Percentiles rank a stretch among this genome's conserved stretches.
Conservation (phyloP, 2,329 filamentous ascomycete species). For the Juglanconis juglandina region DNA sequence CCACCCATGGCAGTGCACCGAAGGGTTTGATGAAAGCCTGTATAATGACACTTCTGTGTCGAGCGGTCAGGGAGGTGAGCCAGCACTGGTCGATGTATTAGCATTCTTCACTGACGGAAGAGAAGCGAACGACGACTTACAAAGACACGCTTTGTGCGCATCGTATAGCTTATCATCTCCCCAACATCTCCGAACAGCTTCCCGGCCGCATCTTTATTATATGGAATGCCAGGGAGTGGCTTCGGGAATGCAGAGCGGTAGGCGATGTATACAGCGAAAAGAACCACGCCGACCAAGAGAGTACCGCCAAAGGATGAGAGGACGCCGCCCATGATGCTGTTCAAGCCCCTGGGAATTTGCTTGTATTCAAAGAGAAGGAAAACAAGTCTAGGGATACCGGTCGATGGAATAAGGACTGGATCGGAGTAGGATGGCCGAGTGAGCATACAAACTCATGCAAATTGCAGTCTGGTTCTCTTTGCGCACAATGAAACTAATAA, state of each 20-base stretch:
- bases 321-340: neutral
- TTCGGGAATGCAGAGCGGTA: slow-evolving; percentile 32
- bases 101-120: neutral
- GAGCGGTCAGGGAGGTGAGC: slow-evolving; percentile 28
- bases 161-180: slow-evolving; percentile 34
- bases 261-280: neutral
- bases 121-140: slow-evolving; percentile 19
- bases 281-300: neutral
- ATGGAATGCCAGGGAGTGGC: slow-evolving; percentile 44
- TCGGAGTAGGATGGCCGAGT: too few relatives aligned
- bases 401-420: too few relatives aligned
- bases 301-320: neutral
- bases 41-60: slow-evolving; percentile 37
- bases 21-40: slow-evolving; percentile 47
- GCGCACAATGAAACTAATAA: too few relatives aligned
- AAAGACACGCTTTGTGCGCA: slow-evolving; percentile 30
- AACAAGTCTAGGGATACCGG: too few relatives aligned
- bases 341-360: too few relatives aligned
- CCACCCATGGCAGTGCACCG: slow-evolving; percentile 9
- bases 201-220: slow-evolving; percentile 34
- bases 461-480: too few relatives aligned
- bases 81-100: slow-evolving; percentile 23
- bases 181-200: slow-evolving; percentile 41
- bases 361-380: neutral
- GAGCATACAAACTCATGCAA: too few relatives aligned